Evolutionary conservation across 208 protist species (phyloP).

Genomic region (Trypanosoma brucei): DNA sequence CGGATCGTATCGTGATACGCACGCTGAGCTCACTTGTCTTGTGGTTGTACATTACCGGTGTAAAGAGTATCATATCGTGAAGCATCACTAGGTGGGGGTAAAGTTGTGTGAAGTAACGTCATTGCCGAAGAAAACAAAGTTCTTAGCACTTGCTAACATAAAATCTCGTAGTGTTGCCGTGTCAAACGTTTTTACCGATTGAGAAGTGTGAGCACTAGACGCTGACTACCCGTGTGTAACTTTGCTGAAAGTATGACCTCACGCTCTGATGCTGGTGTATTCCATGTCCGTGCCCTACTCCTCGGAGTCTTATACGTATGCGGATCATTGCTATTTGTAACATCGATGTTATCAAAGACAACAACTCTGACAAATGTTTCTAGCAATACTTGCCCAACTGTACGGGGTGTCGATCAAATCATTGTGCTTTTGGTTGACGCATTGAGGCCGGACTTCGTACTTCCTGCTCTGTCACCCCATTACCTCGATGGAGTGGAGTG

Average conservation of each 20-base stretch:
- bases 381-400: constrained; percentile 26
- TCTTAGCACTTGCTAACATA: too few relatives aligned
- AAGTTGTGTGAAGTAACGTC: too few relatives aligned
- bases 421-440: constrained; percentile 68
- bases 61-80: too few relatives aligned
- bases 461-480: constrained; percentile 29
- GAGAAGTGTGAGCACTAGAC: too few relatives aligned
- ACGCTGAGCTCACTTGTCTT: too few relatives aligned
- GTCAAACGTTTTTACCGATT: too few relatives aligned
- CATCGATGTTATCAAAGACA: constrained; percentile 54
- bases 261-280: neutral
- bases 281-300: constrained; percentile 18
- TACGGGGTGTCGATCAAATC: constrained; percentile 59
- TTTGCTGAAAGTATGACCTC: neutral
- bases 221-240: neutral
- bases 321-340: constrained; percentile 43
- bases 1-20: too few relatives aligned
- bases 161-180: too few relatives aligned
- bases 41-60: too few relatives aligned
- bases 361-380: constrained; percentile 26
- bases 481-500: constrained; percentile 38
- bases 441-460: constrained; percentile 65
- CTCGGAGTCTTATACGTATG: constrained; percentile 29
- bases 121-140: too few relatives aligned
- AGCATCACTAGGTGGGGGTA: too few relatives aligned